Evolutionary conservation across 1,284 basidiomycete species (phyloP).

Genomic region (Rhodotorula sp.): DNA sequence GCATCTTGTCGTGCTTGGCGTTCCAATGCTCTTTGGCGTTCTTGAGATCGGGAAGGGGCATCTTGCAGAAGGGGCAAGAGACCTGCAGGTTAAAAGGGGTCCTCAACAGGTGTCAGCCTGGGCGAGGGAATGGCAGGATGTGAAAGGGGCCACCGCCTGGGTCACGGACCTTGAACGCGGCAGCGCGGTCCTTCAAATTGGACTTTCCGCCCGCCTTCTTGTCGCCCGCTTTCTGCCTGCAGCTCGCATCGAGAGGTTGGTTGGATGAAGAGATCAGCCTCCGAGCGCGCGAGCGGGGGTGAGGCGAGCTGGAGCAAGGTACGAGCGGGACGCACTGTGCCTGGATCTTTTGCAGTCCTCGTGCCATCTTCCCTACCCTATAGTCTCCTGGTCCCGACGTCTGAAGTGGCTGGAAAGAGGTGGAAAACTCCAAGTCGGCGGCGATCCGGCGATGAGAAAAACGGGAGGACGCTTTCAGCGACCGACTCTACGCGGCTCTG

Average conservation of each 20-base stretch:
- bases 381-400: not conserved
- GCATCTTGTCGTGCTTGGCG: conserved; percentile 23
- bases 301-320: not conserved
- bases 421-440: too few species aligned
- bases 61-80: conserved; percentile 2
- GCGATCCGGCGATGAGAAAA: too few species aligned
- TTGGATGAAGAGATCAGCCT: not conserved
- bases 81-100: not conserved
- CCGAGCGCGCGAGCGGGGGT: not conserved
- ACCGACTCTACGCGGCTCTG: too few species aligned
- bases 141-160: not conserved
- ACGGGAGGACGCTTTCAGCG: too few species aligned
- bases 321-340: not conserved
- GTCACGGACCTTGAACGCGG: conserved; percentile 13
- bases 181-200: conserved; percentile 10
- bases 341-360: conserved; percentile 9
- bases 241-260: not conserved
- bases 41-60: conserved; percentile 11
- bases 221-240: conserved; percentile 1
- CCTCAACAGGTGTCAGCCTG: not conserved
- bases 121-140: too few species aligned
- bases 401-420: not conserved
- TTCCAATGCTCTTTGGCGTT: conserved; percentile 19
- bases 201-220: conserved; percentile 13
- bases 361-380: not conserved